A percentile compares a stretch with the other conserved stretches of the same genome.
Evolutionary conservation across 306 rosid genomes (phyloP).

Genomic region (Betula pendula): DNA sequence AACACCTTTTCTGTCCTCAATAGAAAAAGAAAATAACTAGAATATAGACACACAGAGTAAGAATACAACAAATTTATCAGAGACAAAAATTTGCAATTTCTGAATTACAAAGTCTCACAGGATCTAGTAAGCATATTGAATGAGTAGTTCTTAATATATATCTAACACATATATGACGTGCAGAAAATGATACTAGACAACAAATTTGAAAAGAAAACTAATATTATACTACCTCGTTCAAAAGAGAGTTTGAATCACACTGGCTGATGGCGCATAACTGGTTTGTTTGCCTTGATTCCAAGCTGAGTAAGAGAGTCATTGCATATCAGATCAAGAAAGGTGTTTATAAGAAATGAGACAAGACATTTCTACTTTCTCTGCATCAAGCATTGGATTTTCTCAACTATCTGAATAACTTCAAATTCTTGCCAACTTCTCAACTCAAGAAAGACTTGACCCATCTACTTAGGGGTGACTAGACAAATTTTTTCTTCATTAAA

Average conservation of each 20-base stretch:
- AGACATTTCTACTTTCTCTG: conserved; percentile 8
- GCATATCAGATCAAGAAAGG: conserved; percentile 22
- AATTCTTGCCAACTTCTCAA: background rate
- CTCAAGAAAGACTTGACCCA: no score
- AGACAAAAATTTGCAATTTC: background rate
- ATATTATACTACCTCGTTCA: conserved; percentile 74
- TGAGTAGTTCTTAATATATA: background rate
- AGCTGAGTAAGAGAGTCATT: conserved; percentile 51
- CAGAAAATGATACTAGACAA: background rate
- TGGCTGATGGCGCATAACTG: conserved; percentile 95
- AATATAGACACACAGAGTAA: background rate
- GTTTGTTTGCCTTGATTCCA: conserved; percentile 74
- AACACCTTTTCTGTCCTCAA: background rate
- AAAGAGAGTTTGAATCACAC: conserved; percentile 87
- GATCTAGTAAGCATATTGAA: background rate
- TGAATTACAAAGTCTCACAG: background rate
- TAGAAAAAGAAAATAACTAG: background rate
- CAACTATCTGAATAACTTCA: background rate
- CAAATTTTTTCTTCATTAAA: background rate
- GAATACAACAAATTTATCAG: background rate
- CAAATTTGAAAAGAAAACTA: conserved; percentile 5
- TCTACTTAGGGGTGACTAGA: background rate
- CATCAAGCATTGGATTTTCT: conserved; percentile 14
- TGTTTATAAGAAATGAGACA: background rate
- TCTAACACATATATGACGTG: background rate